Evolutionary conservation across 1,284 basidiomycete genomes (phyloP), one percentile per base, ranked within the genome.

Genomic region (Heliocybe sulcata): DNA sequence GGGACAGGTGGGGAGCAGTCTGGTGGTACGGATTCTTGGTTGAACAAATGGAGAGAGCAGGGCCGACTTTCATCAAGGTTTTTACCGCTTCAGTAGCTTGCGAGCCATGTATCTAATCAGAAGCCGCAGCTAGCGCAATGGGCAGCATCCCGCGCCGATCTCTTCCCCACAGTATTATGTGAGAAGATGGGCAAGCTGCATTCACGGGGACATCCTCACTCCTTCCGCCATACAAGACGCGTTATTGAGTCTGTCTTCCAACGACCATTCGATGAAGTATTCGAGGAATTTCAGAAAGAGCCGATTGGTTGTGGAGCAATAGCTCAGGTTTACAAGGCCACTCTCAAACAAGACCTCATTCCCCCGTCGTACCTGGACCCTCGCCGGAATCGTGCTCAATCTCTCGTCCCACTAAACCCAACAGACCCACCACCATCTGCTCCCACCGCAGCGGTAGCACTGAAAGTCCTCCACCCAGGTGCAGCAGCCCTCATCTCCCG

Each of bases 241-340:
- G 87, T 93, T 52, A 85, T 99, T 59, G 90, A 97, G 67, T 74
- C 77, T 16, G 91, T 94, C 19, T 99, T 99, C 68, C 81, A 84
- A 54, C 74, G 81, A 47, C 80, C 82, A 1, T 97, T 99, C 65
- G 79, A 89, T 14, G 82, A 98, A 35, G 91, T 98, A 22, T 99
- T 99, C 62, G 92, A 94, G 63, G 83, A 91, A 56, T 99, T 99
- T 64, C 85, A 91, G 48, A 78, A 86, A 57, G 77, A 72, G 27
- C 95, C 97, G 1, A 94, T 99, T 55, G 97, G 97, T 3, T 92
- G 91, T n/a, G 97, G 97, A 45, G 96, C 97, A 4, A 98, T 99
- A 55, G 97, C 94, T 2, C 96, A 99, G 72, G 91, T 94, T 2
- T 97, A 98, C 70, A 83, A 86, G 60, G 95, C 91, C 19, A 90